Base-by-base conservation (phyloP, 1,284 basidiomycete genomes). In the Ustilago vetiveriae region DNA sequence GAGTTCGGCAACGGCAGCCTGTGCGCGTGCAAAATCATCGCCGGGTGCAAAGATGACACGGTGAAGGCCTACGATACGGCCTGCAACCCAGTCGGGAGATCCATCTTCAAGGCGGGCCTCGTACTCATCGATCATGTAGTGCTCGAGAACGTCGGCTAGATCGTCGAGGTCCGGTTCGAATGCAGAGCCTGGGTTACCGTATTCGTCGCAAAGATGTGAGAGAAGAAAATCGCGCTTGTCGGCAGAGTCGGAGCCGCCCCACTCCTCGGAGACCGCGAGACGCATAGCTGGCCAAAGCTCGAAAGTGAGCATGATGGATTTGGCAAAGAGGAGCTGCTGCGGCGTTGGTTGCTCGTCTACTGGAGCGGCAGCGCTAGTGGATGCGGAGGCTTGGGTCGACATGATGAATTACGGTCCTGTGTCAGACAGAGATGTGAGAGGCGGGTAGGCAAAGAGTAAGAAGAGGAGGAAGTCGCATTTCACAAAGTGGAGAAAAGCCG, bases 271-370 rank as follows among this genome's bases (percentile, higher is more conserved):
- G n/a, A 81, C 71, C 22, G 79, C 78, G 16, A 78, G 67, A 33
- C 78, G 68, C 62, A 81, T 63, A 23, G 78, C 77, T 17, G 79
- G 79, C 79, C 79, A 81, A 13, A 81, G 72, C 22, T 65, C 52
- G 21, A 81, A 68, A 16, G 74, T 70, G 35, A 75, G 67, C 44
- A 76, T 74, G 30, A 77, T 62, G 21, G 72, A 64, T 32, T 76
- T 72, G 23, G 79, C 79, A 37, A 81, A 81, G 19, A 79, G 78
- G 11, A 77, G 58, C 30, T 80, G 75, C 33, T 78, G 69, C 1
- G 67, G 44, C 1, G 70, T 71, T 1, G 78, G 76, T 10, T 47
- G 37, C 10, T 62, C 58, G 14, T 59, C 49, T 9, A 17, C 44
- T 11, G 30, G 24, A 13, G 38, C 52, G 8, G 55, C 37, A 16